Conservation (phyloP, 495 filamentous ascomycete species). For the Aspergillus sparsus region DNA sequence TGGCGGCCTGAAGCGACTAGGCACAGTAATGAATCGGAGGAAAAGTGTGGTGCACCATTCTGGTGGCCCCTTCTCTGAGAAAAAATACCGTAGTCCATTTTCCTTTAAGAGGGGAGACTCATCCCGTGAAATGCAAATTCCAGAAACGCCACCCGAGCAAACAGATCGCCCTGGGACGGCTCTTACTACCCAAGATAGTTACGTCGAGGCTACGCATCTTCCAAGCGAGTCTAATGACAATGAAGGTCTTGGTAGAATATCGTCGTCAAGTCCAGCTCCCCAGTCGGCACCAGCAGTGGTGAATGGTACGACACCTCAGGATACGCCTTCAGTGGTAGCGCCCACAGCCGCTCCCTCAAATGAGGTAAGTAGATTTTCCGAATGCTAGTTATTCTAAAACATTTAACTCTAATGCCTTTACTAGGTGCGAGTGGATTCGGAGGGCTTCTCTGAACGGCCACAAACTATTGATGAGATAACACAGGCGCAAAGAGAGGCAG, state of each 20-base stretch:
- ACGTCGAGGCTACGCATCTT: slow-evolving; percentile 33
- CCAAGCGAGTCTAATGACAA: slow-evolving; percentile 36
- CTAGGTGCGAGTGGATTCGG: slow-evolving; percentile 54
- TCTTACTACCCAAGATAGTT: slow-evolving; percentile 34
- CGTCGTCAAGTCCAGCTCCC: slow-evolving; percentile 28
- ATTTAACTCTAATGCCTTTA: slow-evolving; percentile 12
- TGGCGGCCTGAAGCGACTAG: slow-evolving; percentile 64
- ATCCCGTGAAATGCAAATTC: slow-evolving; percentile 45
- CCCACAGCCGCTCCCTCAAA: slow-evolving; percentile 24
- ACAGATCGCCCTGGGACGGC: slow-evolving; percentile 43
- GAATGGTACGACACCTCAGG: slow-evolving; percentile 36
- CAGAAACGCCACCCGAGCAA: slow-evolving; percentile 39
- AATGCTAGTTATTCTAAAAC: background rate
- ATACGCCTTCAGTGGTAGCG: slow-evolving; percentile 23
- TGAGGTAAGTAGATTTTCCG: slow-evolving; percentile 27
- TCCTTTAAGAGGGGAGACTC: slow-evolving; percentile 54
- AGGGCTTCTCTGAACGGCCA: slow-evolving; percentile 69
- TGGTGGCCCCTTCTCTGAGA: slow-evolving; percentile 44
- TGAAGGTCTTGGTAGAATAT: slow-evolving; percentile 22
- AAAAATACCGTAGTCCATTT: slow-evolving; percentile 50
- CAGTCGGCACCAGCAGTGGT: slow-evolving; percentile 25
- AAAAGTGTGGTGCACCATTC: slow-evolving; percentile 47
- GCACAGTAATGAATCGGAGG: slow-evolving; percentile 75
- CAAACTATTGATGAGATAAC: slow-evolving; percentile 76
- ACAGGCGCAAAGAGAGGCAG: slow-evolving; percentile 77